Conservation (phyloP, 345 rosid genomes). For the Salix udensis region DNA sequence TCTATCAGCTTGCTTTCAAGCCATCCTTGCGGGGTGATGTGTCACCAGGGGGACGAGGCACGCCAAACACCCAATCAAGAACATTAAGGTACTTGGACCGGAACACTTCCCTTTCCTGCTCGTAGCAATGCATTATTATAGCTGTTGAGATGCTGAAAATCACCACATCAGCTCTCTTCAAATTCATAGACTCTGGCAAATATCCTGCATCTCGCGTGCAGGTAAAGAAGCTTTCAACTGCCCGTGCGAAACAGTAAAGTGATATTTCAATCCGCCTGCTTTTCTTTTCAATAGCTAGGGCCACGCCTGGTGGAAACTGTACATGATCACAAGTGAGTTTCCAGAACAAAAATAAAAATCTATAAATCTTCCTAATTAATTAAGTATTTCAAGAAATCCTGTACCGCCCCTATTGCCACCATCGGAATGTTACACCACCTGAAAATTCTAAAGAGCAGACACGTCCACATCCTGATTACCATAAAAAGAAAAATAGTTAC, state of each 20-base stretch:
- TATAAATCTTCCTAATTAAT: neutral
- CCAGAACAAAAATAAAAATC: neutral
- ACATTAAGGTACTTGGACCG: slow-evolving; percentile 89
- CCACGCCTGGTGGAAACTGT: slow-evolving; percentile 85
- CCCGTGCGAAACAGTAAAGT: slow-evolving; percentile 93
- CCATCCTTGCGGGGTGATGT: slow-evolving; percentile 42
- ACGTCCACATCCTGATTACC: slow-evolving; percentile 73
- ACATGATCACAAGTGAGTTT: neutral
- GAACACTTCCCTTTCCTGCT: slow-evolving; percentile 86
- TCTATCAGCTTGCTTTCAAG: neutral
- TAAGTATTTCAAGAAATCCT: neutral
- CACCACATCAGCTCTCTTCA: slow-evolving; percentile 78
- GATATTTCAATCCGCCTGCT: slow-evolving; percentile 90
- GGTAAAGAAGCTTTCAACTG: slow-evolving; percentile 85
- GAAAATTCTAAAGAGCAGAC: slow-evolving; percentile 74
- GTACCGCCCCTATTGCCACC: slow-evolving; percentile 77
- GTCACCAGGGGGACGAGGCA: slow-evolving; percentile 64
- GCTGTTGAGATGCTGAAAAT: slow-evolving; percentile 83
- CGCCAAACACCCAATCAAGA: slow-evolving; percentile 93
- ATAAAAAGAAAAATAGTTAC: neutral
- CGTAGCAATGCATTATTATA: slow-evolving; percentile 92
- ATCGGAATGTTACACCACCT: slow-evolving; percentile 69
- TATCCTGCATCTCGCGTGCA: slow-evolving; percentile 67
- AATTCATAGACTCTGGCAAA: slow-evolving; percentile 44
- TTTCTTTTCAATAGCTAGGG: slow-evolving; percentile 85